phyloP scores from a whole-genome alignment of 1,284 basidiomycete species.

The Neonothopanus nambi region DNA sequence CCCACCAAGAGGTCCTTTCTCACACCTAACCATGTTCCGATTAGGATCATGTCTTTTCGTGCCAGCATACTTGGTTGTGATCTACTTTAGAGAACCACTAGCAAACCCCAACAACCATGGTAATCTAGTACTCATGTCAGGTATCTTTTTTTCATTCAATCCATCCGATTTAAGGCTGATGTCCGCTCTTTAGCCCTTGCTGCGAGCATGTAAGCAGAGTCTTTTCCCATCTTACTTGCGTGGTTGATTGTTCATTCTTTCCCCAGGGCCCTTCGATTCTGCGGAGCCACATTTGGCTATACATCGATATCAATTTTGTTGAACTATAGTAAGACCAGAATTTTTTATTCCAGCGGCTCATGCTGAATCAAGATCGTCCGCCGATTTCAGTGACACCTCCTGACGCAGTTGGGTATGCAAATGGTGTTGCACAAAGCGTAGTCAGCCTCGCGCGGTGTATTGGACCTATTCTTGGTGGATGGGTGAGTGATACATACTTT shows the following conservation, averaged over 20 bases:
- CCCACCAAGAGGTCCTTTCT: slow-evolving; percentile 76
- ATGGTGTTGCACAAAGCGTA: slow-evolving; percentile 81
- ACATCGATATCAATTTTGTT: slow-evolving; percentile 77
- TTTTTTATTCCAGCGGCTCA: background rate
- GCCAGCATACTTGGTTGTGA: slow-evolving; percentile 74
- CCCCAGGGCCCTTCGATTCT: slow-evolving; percentile 72
- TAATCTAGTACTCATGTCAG: slow-evolving; percentile 69
- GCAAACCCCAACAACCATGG: slow-evolving; percentile 60
- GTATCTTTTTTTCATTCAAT: slow-evolving; percentile 38
- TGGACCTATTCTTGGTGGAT: slow-evolving; percentile 76
- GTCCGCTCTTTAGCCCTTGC: slow-evolving; percentile 47
- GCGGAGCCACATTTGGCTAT: slow-evolving; percentile 76
- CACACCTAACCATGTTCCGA: slow-evolving; percentile 83
- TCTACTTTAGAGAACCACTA: slow-evolving; percentile 65
- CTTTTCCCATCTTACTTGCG: slow-evolving; percentile 14
- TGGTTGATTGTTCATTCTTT: slow-evolving; percentile 11
- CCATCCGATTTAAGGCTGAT: too few species aligned
- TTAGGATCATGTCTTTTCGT: slow-evolving; percentile 77
- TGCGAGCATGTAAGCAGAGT: slow-evolving; percentile 68
- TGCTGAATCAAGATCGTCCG: slow-evolving; percentile 12
- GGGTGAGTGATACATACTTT: slow-evolving; percentile 46
- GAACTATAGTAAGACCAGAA: slow-evolving; percentile 68
- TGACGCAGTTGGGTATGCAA: slow-evolving; percentile 71
- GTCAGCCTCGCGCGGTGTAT: slow-evolving; percentile 78
- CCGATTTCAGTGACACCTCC: slow-evolving; percentile 72